These are phyloP conservation scores for Pythium oligandrum DNA, from an alignment of 352 stramenopile genomes.

Conservation along the genomic window DNA sequence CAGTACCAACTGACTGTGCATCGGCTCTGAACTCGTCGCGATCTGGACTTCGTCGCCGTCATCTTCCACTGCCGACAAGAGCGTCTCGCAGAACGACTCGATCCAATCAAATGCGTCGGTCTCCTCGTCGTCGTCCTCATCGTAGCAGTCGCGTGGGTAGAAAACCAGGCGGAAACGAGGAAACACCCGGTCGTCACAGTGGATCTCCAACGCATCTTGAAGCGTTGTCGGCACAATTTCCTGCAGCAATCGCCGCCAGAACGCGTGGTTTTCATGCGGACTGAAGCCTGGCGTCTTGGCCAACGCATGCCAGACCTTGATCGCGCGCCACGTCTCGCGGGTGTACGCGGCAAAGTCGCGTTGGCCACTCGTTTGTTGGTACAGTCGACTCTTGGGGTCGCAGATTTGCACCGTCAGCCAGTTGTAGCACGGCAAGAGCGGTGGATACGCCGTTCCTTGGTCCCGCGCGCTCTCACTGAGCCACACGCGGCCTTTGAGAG, in stretches of 20 bases:
- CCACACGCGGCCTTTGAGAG: too few species aligned
- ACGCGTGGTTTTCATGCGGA: slow-evolving; percentile 1
- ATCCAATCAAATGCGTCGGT: slow-evolving; percentile 6
- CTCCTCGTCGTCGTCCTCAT: slow-evolving; percentile 6
- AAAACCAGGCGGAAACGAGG: slow-evolving; percentile 9
- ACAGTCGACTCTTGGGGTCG: slow-evolving; percentile 7
- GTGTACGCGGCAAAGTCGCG: slow-evolving; percentile 5
- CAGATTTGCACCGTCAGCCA: slow-evolving; percentile 7
- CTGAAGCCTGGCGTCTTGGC: neutral
- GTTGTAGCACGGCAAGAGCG: slow-evolving; percentile 5
- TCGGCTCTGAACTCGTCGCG: too few species aligned
- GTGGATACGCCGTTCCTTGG: too few species aligned
- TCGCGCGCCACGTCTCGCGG: neutral
- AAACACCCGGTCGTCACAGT: slow-evolving; percentile 3
- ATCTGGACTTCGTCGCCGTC: neutral
- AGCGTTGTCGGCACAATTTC: slow-evolving; percentile 1
- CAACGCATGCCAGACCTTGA: slow-evolving; percentile 2
- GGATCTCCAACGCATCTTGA: slow-evolving; percentile 1
- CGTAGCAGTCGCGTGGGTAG: slow-evolving; percentile 9
- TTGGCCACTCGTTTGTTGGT: neutral
- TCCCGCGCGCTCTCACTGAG: too few species aligned
- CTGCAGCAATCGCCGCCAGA: slow-evolving; percentile 5
- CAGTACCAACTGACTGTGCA: slow-evolving; percentile 5
- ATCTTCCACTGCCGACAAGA: slow-evolving; percentile 3
- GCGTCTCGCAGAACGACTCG: slow-evolving; percentile 1